These are phyloP conservation scores for Byssothecium circinans DNA, from an alignment of 2,329 filamentous ascomycete genomes.

Conservation along the genomic window DNA sequence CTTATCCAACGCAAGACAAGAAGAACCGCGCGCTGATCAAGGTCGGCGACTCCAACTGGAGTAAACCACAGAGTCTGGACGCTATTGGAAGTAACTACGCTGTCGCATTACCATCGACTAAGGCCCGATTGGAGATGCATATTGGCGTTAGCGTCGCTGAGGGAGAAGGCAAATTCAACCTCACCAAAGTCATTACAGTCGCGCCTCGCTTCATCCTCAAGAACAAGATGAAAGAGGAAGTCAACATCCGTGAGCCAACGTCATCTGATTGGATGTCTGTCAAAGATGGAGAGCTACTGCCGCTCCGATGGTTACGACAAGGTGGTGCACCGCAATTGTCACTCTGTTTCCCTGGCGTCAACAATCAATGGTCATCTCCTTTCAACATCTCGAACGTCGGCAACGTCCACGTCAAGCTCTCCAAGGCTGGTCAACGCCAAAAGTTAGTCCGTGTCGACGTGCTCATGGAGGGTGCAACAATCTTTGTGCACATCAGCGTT, in stretches of 20 bases:
- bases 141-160: conserved; percentile 85
- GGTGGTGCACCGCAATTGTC: conserved; percentile 84
- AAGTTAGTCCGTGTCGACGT: conserved; percentile 85
- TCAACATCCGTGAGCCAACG: conserved; percentile 88
- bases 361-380: conserved; percentile 96
- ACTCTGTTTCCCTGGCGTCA: conserved; percentile 88
- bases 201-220: conserved; percentile 91
- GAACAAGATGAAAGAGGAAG: conserved; percentile 86
- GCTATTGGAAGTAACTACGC: conserved; percentile 93
- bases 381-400: conserved; percentile 97
- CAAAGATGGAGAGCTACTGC: conserved; percentile 75
- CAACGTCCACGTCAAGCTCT: conserved; percentile 89
- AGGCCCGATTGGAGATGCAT: conserved; percentile 79
- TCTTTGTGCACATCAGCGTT: conserved; percentile 87
- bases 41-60: conserved; percentile 90
- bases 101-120: conserved; percentile 75
- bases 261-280: conserved; percentile 83
- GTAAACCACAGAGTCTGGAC: conserved; percentile 96
- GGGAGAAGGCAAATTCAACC: conserved; percentile 95
- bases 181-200: conserved; percentile 93
- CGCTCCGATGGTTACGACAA: conserved; percentile 87
- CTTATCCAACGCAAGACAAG: conserved; percentile 82
- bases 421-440: conserved; percentile 86
- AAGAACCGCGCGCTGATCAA: conserved; percentile 88
- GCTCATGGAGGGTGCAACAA: conserved; percentile 87